These are phyloP conservation scores for Ilex aquifolium DNA, from an alignment of 257 asterid species.

Conservation along the genomic window DNA sequence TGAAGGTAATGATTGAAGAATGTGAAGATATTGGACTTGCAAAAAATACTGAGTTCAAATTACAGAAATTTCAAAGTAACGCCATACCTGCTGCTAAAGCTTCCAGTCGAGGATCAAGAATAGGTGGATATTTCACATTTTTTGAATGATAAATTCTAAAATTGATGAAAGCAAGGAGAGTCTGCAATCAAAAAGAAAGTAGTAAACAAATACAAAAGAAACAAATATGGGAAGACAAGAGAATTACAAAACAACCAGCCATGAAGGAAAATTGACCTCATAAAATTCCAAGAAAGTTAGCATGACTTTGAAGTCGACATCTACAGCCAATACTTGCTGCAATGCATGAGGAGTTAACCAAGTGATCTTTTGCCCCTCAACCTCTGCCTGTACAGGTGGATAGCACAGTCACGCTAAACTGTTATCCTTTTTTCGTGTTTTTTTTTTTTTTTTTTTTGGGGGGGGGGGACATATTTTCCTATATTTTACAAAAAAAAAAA, in stretches of 20 bases:
- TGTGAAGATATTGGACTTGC: background rate
- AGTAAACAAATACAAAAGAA: no score
- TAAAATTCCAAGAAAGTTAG: slow-evolving; percentile 84
- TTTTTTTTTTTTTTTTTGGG: no score
- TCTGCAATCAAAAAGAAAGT: no score
- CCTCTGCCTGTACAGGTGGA: slow-evolving; percentile 59
- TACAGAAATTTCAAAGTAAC: background rate
- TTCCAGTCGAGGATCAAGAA: slow-evolving; percentile 84
- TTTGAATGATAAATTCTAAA: no score
- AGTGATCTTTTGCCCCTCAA: slow-evolving; percentile 89
- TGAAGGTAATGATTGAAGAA: background rate
- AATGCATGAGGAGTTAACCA: slow-evolving; percentile 98
- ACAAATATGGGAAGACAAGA: no score
- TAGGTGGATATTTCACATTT: no score
- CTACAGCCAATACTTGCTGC: slow-evolving; percentile 88
- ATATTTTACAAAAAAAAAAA: no score
- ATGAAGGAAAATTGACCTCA: no score
- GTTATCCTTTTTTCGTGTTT: no score
- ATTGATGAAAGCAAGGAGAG: no score
- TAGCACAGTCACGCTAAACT: background rate
- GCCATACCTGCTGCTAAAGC: slow-evolving; percentile 80
- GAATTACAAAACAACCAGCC: no score
- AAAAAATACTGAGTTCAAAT: background rate
- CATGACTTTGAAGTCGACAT: slow-evolving; percentile 83
- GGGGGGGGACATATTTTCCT: no score